A percentile compares a stretch with the other conserved stretches of the same genome.
phyloP scores from a whole-genome alignment of 257 asterid genomes.

The Nicotiana noctiflora region DNA sequence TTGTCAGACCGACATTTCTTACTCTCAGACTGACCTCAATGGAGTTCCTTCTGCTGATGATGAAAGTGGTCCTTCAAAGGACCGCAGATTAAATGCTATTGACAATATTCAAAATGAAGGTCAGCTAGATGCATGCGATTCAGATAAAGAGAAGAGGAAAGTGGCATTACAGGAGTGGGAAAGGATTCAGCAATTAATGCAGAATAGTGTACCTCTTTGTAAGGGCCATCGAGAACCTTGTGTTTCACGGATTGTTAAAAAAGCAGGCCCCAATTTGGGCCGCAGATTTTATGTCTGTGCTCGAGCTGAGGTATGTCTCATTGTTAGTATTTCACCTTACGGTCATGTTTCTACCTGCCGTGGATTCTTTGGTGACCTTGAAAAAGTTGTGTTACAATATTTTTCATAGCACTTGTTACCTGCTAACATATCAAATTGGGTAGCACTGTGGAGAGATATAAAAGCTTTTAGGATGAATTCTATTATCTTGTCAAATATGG shows the following conservation, averaged over 20 bases:
- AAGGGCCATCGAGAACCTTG: slow-evolving; percentile 94
- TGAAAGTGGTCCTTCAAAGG: slow-evolving; percentile 24
- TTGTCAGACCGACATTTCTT: slow-evolving; percentile 29
- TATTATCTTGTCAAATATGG: not conserved
- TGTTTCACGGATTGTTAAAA: slow-evolving; percentile 84
- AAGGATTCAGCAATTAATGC: slow-evolving; percentile 89
- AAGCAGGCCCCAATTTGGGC: slow-evolving; percentile 81
- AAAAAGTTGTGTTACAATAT: not conserved
- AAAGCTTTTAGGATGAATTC: not conserved
- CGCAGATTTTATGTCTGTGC: slow-evolving; percentile 85
- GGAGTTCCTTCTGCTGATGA: slow-evolving; percentile 22
- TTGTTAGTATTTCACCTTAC: not conserved
- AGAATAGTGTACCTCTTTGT: slow-evolving; percentile 82
- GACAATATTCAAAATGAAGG: slow-evolving; percentile 25
- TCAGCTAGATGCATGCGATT: slow-evolving; percentile 20
- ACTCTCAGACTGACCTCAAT: slow-evolving; percentile 23
- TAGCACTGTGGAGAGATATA: not conserved
- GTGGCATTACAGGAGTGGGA: slow-evolving; percentile 80
- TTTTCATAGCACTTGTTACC: not conserved
- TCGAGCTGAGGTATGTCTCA: slow-evolving; percentile 74
- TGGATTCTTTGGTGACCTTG: not conserved
- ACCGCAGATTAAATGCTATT: slow-evolving; percentile 21
- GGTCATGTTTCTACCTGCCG: too few relatives aligned
- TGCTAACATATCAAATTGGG: not conserved
- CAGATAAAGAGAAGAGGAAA: slow-evolving; percentile 40